Evolutionary conservation across 2,329 filamentous ascomycete species (phyloP).

Genomic region (Penicillium nordicum): DNA sequence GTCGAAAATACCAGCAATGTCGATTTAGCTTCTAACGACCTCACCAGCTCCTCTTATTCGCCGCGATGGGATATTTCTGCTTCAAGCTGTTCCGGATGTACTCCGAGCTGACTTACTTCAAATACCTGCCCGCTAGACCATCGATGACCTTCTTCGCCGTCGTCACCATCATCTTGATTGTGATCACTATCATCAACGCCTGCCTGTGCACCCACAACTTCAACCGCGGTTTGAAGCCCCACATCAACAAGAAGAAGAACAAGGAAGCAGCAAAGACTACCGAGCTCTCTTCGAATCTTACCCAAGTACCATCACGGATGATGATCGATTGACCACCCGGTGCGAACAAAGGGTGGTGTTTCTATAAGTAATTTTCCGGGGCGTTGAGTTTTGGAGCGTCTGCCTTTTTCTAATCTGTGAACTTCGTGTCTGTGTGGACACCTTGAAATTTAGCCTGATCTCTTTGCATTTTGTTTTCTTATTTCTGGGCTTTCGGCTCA

Average conservation of each 20-base stretch:
- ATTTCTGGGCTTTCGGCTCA: constrained; percentile 20
- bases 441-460: constrained; percentile 33
- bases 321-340: constrained; percentile 41
- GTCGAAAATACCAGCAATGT: constrained; percentile 24
- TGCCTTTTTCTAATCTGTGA: constrained; percentile 30
- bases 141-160: constrained; percentile 91
- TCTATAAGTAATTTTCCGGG: constrained; percentile 12
- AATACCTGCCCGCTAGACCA: constrained; percentile 75
- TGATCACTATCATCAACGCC: constrained; percentile 84
- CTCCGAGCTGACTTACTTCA: constrained; percentile 54
- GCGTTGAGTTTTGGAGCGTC: constrained; percentile 17
- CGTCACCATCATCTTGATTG: constrained; percentile 82
- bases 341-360: constrained; percentile 2
- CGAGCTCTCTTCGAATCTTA: constrained; percentile 40
- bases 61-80: constrained; percentile 88
- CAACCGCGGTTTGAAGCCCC: constrained; percentile 79
- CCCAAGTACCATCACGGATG: constrained; percentile 42
- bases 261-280: constrained; percentile 47
- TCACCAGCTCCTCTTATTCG: constrained; percentile 70
- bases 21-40: constrained; percentile 14
- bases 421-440: constrained; percentile 33
- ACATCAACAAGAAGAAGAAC: constrained; percentile 63
- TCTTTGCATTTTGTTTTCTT: constrained; percentile 16
- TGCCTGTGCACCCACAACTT: constrained; percentile 89
- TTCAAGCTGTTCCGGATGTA: constrained; percentile 99